Evolutionary conservation across 2,329 filamentous ascomycete genomes (phyloP), one percentile per base, ranked within the genome.

Genomic region (Emericellopsis cladophorae): DNA sequence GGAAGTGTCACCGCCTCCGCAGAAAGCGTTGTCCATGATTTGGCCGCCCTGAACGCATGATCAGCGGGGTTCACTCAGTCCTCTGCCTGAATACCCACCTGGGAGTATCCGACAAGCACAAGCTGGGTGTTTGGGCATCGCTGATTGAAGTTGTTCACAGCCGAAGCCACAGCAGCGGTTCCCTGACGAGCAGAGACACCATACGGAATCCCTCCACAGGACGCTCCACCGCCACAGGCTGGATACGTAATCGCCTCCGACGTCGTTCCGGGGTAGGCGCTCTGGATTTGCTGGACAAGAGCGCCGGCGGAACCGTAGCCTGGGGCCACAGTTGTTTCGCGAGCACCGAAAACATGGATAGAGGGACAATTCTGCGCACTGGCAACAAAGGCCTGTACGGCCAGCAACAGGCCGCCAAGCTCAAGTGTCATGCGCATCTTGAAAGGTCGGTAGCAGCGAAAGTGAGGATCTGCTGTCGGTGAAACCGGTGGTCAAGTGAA

Each of bases 21-120:
- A 81, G 36, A 79, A 54, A 2, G 75, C 75, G 46, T 76, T 75
- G 48, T 81, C 75, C 58, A 77, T 71, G 49, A 81, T 79, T 50
- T 81, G 73, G 4, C 70, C 74, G 14, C 76, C 76, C 26, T 29
- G 26, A 21, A 29, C 7, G 26, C 8, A 29, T 29, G 26, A 7
- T 29, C 12, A 29, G 26, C 26, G 12, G 3, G 3, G 8, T 9
- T 29, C 26, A 4, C 12, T 12, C 6, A 3, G 26, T 29, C 26
- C 4, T 21, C 26, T 7, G 26, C 26, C 4, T 9, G 4, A 29
- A 9, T 9, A 29, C 26, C 26, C 4, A 29, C 26, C 59, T 78
- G 75, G 2, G 72, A 78, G 56, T 80, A 81, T 4, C 77, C 76
- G 16, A 79, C 67, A 9, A 80, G 55, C 2, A 80, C 71, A 22